Evolutionary conservation across 441 rosid genomes (phyloP), one percentile per base, ranked within the genome.

Genomic region (Hura crepitans): DNA sequence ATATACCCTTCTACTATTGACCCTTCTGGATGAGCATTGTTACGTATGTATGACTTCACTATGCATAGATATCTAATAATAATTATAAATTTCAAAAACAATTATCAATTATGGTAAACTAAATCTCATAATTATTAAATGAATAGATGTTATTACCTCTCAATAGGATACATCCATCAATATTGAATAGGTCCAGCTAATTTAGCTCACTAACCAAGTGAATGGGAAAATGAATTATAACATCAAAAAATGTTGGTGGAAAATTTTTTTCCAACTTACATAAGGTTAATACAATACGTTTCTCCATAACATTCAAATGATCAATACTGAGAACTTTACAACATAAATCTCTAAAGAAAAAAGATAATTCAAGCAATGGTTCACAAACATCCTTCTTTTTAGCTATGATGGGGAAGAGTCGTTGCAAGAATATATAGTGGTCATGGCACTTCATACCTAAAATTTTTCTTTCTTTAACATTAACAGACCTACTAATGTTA

Each of bases 311-410:
- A 43, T 60, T 49, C 12, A 70, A 25, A 1, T 25, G 43, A 3
- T 35, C 17, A 0, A 15, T 13, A 37, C 47, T 33, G 2, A 60
- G 20, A 23, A 60, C 22, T 6, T 59, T 70, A 2, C 17, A 59
- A 33, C 57, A 46, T 0, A 60, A 9, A 10, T 59, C 9, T 11
- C 23, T 20, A 4, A 60, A 58, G 46, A 60, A 70, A 45, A 23
- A 14, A 23, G 59, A 9, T 23, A 70, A 60, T 70, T 70, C 66
- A 47, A 70, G 50, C 42, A 70, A 46, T 5, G 46, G 35, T 22
- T 30, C 58, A 31, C 15, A 18, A 7, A 70, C 46, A 1, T 31
- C 57, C 47, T 59, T 66, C 2, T 53, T n/a, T 4, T 5, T 18
- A 12, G 25, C 10, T 33, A 22, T 54, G 1, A 51, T 7, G 0